phyloP scores from a whole-genome alignment of 2,329 filamentous ascomycete genomes.

The Pseudogymnoascus sp. region DNA sequence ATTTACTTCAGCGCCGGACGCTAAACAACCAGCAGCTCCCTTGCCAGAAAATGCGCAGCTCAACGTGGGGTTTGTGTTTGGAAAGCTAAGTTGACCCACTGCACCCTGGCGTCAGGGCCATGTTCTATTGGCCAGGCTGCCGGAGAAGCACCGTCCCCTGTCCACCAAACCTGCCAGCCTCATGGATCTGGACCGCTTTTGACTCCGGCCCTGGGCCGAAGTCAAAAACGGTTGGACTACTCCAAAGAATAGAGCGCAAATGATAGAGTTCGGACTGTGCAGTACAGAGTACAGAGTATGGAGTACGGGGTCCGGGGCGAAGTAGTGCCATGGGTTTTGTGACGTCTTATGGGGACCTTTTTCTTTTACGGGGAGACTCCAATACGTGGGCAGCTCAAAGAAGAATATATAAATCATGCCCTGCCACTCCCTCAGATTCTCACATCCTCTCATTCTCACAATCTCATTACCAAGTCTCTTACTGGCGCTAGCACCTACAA shows the following conservation, averaged over 20 bases:
- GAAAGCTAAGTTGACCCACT: not conserved
- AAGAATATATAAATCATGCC: not conserved
- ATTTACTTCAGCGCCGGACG: not conserved
- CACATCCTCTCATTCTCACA: not conserved
- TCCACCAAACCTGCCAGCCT: not conserved
- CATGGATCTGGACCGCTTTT: not conserved
- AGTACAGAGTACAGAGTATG: not conserved
- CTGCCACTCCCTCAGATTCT: not conserved
- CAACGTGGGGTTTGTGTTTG: not conserved
- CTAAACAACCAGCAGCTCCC: not conserved
- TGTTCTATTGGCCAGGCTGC: not conserved
- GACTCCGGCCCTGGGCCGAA: not conserved
- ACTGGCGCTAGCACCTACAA: not conserved
- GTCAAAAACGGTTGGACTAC: not conserved
- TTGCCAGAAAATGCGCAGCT: not conserved
- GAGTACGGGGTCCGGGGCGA: not conserved
- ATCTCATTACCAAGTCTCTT: not conserved
- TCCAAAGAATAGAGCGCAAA: not conserved
- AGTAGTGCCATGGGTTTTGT: not conserved
- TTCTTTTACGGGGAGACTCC: not conserved
- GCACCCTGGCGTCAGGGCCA: not conserved
- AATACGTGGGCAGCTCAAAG: not conserved
- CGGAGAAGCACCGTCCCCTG: constrained; percentile 1
- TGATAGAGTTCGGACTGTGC: not conserved
- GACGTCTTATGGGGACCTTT: not conserved